phyloP scores from a whole-genome alignment of 2,329 filamentous ascomycete genomes.

The Penicillium sp. region DNA sequence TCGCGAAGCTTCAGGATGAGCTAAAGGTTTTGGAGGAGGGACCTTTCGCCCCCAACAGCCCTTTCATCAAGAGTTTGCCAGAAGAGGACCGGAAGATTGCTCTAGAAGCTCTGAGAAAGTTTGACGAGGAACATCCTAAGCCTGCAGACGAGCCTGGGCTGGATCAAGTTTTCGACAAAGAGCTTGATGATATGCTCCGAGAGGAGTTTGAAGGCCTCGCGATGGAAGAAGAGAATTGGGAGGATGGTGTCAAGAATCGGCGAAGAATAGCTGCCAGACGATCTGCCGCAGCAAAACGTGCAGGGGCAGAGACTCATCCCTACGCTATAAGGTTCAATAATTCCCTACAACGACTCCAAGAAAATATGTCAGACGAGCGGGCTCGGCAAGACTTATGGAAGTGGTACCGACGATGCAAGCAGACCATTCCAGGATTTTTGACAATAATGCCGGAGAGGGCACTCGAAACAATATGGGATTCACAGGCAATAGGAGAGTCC shows the following conservation, averaged over 20 bases:
- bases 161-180: conserved; percentile 40
- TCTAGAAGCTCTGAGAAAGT: conserved; percentile 41
- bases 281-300: conserved; percentile 32
- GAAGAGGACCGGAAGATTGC: conserved; percentile 41
- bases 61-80: conserved; percentile 42
- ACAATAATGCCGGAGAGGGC: conserved; percentile 57
- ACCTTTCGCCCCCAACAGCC: conserved; percentile 42
- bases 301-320: conserved; percentile 34
- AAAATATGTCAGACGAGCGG: conserved; percentile 27
- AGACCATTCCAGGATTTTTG: conserved; percentile 47
- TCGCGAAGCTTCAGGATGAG: conserved; percentile 40
- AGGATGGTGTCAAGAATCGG: conserved; percentile 21
- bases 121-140: conserved; percentile 36
- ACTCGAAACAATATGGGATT: conserved; percentile 67
- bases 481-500: conserved; percentile 46
- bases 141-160: conserved; percentile 24
- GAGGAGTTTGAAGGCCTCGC: conserved; percentile 38
- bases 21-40: conserved; percentile 40
- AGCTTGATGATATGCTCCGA: conserved; percentile 40
- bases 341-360: conserved; percentile 30
- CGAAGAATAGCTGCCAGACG: conserved; percentile 16
- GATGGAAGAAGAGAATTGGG: conserved; percentile 37
- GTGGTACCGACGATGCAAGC: conserved; percentile 50
- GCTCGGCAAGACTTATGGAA: conserved; percentile 45
- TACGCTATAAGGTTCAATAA: conserved; percentile 42